Conservation (phyloP, 164 flowering plant genomes). For the Piper longum region DNA sequence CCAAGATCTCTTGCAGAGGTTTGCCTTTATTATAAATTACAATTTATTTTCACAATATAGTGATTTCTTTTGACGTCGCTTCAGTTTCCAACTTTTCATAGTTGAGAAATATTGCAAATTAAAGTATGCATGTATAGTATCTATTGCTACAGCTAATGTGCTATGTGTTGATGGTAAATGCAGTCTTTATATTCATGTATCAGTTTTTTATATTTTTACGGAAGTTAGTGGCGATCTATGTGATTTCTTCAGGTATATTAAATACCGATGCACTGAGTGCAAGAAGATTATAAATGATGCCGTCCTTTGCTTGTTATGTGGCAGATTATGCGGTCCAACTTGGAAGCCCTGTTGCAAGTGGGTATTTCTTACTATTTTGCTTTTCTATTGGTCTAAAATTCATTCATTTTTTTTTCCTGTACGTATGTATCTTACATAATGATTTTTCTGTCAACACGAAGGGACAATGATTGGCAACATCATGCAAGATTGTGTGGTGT, state of each 20-base stretch:
- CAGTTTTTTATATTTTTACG: too few species aligned
- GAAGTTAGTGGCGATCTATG: neutral
- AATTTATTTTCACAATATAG: too few species aligned
- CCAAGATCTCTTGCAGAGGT: slow-evolving; percentile 93
- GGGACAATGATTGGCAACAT: slow-evolving; percentile 53
- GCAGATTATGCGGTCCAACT: slow-evolving; percentile 62
- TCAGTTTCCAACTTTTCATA: too few species aligned
- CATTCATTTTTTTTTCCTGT: neutral
- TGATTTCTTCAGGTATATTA: slow-evolving; percentile 53
- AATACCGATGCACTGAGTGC: slow-evolving; percentile 55
- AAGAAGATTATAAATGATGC: slow-evolving; percentile 39
- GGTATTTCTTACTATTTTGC: neutral
- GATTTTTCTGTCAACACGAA: slow-evolving; percentile 9
- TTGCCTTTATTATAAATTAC: slow-evolving; percentile 1
- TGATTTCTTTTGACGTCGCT: too few species aligned
- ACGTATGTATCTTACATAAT: neutral
- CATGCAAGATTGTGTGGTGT: slow-evolving; percentile 84
- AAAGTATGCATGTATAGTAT: too few species aligned
- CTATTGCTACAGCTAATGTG: neutral
- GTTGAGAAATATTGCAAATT: too few species aligned
- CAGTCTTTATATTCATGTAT: neutral
- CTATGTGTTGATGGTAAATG: neutral
- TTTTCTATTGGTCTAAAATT: neutral
- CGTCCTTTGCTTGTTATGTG: slow-evolving; percentile 83
- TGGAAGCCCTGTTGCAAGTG: slow-evolving; percentile 95